These are phyloP conservation scores for Gnaphalium uliginosum DNA, from an alignment of 129 eudicot species.

Conservation along the genomic window DNA sequence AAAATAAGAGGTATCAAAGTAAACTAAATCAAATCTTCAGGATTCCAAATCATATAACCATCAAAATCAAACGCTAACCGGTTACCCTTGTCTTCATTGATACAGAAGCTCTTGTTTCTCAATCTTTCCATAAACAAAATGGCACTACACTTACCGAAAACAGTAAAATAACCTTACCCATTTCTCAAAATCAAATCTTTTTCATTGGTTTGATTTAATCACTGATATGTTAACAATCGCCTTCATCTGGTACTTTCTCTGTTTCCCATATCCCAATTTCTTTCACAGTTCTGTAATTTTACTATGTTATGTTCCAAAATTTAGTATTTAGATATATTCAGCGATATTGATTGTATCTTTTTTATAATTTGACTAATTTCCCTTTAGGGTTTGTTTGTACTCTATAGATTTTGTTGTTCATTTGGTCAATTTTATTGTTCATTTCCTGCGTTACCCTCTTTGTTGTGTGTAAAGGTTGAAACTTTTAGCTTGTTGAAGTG, in stretches of 20 bases:
- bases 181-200: conserved; percentile 37
- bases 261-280: conserved; percentile 16
- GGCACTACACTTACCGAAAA: conserved; percentile 24
- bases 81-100: conserved; percentile 30
- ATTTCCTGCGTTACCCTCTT: conserved; percentile 18
- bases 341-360: conserved; percentile 26
- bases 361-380: neutral
- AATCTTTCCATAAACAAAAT: conserved; percentile 20
- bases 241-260: conserved; percentile 25
- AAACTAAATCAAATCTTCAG: conserved; percentile 13
- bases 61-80: conserved; percentile 20
- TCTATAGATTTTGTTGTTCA: conserved; percentile 19
- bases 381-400: conserved; percentile 25
- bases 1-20: neutral
- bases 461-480: conserved; percentile 18
- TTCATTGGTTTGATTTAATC: conserved; percentile 16
- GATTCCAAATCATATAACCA: conserved; percentile 1
- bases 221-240: neutral
- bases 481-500: neutral
- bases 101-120: conserved; percentile 15
- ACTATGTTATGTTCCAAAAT: conserved; percentile 20
- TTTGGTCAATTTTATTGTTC: conserved; percentile 24
- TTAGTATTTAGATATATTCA: conserved; percentile 20
- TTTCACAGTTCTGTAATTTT: conserved; percentile 3
- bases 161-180: conserved; percentile 21